phyloP scores from a whole-genome alignment of 768 basidiomycete genomes.

The Collybia mongolica region DNA sequence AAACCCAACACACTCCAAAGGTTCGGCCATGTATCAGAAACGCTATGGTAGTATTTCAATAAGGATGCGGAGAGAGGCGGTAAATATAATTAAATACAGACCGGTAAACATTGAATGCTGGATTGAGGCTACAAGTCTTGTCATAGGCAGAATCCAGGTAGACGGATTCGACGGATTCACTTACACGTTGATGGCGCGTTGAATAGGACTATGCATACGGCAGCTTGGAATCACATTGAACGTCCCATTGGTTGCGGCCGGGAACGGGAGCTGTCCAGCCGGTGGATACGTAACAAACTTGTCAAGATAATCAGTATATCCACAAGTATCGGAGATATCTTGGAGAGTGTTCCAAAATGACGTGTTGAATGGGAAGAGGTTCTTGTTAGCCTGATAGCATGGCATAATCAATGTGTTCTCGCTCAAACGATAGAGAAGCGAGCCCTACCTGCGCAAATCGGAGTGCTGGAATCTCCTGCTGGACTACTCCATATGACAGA shows the following conservation, averaged over 20 bases:
- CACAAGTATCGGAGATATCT: slow-evolving; percentile 49
- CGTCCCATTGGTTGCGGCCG: slow-evolving; percentile 43
- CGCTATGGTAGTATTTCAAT: slow-evolving; percentile 19
- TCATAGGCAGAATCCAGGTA: background rate
- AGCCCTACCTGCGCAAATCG: slow-evolving; percentile 45
- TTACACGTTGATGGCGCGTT: slow-evolving; percentile 47
- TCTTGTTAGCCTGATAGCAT: slow-evolving; percentile 43
- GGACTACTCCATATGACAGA: slow-evolving; percentile 48
- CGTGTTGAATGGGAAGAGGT: slow-evolving; percentile 60
- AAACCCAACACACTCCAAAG: slow-evolving; percentile 66
- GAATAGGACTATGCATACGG: slow-evolving; percentile 47
- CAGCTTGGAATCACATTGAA: slow-evolving; percentile 38
- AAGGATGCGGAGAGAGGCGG: background rate
- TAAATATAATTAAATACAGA: slow-evolving; percentile 11
- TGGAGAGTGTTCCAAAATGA: slow-evolving; percentile 55
- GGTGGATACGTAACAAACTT: slow-evolving; percentile 68
- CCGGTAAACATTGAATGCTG: slow-evolving; percentile 57
- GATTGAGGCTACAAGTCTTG: slow-evolving; percentile 40
- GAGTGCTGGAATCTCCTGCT: slow-evolving; percentile 65
- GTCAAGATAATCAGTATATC: slow-evolving; percentile 59
- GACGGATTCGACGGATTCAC: slow-evolving; percentile 13
- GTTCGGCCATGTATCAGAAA: slow-evolving; percentile 53
- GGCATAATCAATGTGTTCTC: background rate
- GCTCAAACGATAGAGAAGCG: background rate
- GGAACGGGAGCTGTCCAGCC: slow-evolving; percentile 57